Evolutionary conservation across 2,329 filamentous ascomycete genomes (phyloP), one percentile per base, ranked within the genome.

Genomic region (Aspergillus glaucus): DNA sequence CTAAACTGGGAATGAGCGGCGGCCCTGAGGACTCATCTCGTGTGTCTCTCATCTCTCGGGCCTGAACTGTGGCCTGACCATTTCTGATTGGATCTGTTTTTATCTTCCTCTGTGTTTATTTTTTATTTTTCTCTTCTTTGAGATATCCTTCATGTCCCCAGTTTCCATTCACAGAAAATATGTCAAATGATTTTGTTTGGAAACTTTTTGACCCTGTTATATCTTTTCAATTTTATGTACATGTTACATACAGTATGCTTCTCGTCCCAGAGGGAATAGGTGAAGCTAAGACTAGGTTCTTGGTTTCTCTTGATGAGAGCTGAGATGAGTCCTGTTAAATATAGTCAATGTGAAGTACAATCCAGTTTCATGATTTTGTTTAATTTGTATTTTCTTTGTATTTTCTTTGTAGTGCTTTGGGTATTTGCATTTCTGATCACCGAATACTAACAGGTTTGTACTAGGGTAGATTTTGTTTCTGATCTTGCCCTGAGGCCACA

Each of bases 261-360:
- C 47, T 49, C 48, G 43, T 53, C 51, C 47, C 46, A 51, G 51
- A 47, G 39, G 51, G 51, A 51, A 47, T 43, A 45, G 45, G 34
- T 45, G 49, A 50, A 49, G 46, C 39, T 24, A 39, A 42, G 46
- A 45, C 40, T 39, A 15, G 12, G 41, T 47, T 30, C 44, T 47
- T 51, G 44, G 32, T 46, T 48, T 54, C 52, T 45, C 50, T 52
- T 50, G 50, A 50, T 44, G 48, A 49, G 50, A 53, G 44, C 39
- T 34, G 39, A 30, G 48, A 50, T 47, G 42, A 21, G 46, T 45
- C 42, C 26, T 53, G 48, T 55, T 47, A 49, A 28, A 53, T 54
- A 52, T 44, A 50, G 48, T 52, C 43, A 53, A 53, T 48, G 36
- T 36, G 30, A 46, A 22, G 43, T 49, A 48, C 34, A 43, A 44